A percentile compares a stretch with the other conserved stretches of the same genome.
Conservation (phyloP, 2,329 filamentous ascomycete species). For the Incumbomyces delicatus region DNA sequence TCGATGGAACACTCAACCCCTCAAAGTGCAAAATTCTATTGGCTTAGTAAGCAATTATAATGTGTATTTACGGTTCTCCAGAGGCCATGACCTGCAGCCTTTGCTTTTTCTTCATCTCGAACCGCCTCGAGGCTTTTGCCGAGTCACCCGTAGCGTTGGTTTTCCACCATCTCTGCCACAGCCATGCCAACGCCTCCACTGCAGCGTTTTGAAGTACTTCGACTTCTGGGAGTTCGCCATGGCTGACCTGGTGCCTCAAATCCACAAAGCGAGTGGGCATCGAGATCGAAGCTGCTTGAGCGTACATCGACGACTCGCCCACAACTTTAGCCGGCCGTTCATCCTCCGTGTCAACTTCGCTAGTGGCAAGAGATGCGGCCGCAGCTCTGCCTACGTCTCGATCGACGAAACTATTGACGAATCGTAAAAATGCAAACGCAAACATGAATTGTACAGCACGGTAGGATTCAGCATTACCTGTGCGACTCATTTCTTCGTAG, state of each 20-base stretch:
- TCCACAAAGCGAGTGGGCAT: slow-evolving; percentile 59
- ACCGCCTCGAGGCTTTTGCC: slow-evolving; percentile 10
- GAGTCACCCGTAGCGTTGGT: slow-evolving; percentile 15
- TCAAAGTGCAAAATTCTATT: too few relatives aligned
- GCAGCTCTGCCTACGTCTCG: slow-evolving; percentile 17
- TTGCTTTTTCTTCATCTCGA: slow-evolving; percentile 8
- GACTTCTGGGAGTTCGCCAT: slow-evolving; percentile 66
- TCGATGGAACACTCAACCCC: too few relatives aligned
- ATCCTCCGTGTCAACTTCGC: slow-evolving; percentile 4
- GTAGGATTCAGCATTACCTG: slow-evolving; percentile 11
- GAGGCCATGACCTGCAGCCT: neutral
- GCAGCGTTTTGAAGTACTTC: slow-evolving; percentile 56
- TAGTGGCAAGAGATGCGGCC: slow-evolving; percentile 11
- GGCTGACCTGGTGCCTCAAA: slow-evolving; percentile 70
- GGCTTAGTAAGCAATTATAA: too few relatives aligned
- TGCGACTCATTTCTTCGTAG: slow-evolving; percentile 10
- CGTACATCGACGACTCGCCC: slow-evolving; percentile 21
- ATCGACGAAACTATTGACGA: slow-evolving; percentile 23
- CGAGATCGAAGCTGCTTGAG: slow-evolving; percentile 17
- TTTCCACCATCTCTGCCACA: slow-evolving; percentile 48
- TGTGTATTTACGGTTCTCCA: too few relatives aligned
- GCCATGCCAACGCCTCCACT: slow-evolving; percentile 59
- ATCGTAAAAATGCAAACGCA: slow-evolving; percentile 21
- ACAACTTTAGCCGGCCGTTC: slow-evolving; percentile 4
- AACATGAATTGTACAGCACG: slow-evolving; percentile 20